These are phyloP conservation scores for Vaccinium darrowii DNA, from an alignment of 148 eudicot genomes.

Conservation along the genomic window DNA sequence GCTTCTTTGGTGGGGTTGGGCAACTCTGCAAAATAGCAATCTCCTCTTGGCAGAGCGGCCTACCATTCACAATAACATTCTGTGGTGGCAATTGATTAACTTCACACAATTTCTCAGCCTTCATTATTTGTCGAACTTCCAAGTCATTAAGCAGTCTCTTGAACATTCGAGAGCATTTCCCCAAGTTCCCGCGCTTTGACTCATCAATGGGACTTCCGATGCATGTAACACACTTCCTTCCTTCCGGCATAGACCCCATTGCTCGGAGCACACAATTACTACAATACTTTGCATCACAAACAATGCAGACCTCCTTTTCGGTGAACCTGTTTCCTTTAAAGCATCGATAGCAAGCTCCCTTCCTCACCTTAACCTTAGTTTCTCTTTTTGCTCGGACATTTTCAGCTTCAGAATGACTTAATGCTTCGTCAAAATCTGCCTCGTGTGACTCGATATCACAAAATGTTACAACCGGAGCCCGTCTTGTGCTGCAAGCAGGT, in stretches of 20 bases:
- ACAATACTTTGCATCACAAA: slow-evolving; percentile 95
- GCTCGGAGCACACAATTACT: slow-evolving; percentile 85
- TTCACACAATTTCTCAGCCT: slow-evolving; percentile 87
- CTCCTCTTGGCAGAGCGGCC: slow-evolving; percentile 85
- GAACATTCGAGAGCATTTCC: slow-evolving; percentile 88
- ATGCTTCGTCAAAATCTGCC: slow-evolving; percentile 41
- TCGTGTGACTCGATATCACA: slow-evolving; percentile 62
- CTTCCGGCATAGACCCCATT: slow-evolving; percentile 99
- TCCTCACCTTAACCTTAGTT: slow-evolving; percentile 48
- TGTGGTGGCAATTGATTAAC: slow-evolving; percentile 91
- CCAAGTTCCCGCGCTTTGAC: slow-evolving; percentile 74
- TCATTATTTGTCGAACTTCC: slow-evolving; percentile 88
- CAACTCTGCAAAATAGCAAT: slow-evolving; percentile 70
- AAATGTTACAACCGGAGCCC: slow-evolving; percentile 56
- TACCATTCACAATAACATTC: slow-evolving; percentile 77
- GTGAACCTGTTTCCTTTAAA: slow-evolving; percentile 83
- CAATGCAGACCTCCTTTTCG: slow-evolving; percentile 89
- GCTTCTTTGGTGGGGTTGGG: slow-evolving; percentile 80
- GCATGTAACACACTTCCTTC: slow-evolving; percentile 93
- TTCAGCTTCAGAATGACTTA: slow-evolving; percentile 36
- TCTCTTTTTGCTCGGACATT: slow-evolving; percentile 47
- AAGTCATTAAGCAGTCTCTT: slow-evolving; percentile 85
- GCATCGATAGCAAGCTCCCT: slow-evolving; percentile 92
- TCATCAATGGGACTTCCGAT: slow-evolving; percentile 86
- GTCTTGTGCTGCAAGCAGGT: slow-evolving; percentile 45